These are phyloP conservation scores for Annulohypoxylon maeteangense DNA, from an alignment of 495 filamentous ascomycete species.

Conservation along the genomic window DNA sequence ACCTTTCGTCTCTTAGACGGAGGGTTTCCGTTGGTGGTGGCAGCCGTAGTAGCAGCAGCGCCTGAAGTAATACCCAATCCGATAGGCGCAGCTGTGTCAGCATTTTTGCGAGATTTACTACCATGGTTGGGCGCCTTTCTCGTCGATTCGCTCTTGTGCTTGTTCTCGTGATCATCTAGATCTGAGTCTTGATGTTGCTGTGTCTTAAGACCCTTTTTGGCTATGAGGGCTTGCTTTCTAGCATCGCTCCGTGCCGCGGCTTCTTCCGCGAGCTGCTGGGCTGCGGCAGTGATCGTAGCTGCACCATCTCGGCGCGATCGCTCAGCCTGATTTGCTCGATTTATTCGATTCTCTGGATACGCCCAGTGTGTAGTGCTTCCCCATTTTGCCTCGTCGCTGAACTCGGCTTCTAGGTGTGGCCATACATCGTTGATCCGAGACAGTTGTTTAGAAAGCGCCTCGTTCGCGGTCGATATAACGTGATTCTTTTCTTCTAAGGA, in stretches of 20 bases:
- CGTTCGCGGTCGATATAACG: slow-evolving; percentile 88
- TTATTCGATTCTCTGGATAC: slow-evolving; percentile 84
- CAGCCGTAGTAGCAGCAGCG: slow-evolving; percentile 47
- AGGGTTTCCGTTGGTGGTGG: slow-evolving; percentile 56
- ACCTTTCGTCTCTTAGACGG: slow-evolving; percentile 81
- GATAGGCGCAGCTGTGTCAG: slow-evolving; percentile 58
- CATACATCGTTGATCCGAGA: slow-evolving; percentile 83
- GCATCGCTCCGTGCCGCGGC: slow-evolving; percentile 81
- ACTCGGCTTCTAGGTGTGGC: slow-evolving; percentile 84
- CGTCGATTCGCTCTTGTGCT: slow-evolving; percentile 55
- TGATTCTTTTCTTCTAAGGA: slow-evolving; percentile 97
- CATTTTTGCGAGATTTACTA: slow-evolving; percentile 72
- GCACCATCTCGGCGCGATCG: slow-evolving; percentile 81
- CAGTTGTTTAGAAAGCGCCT: slow-evolving; percentile 87
- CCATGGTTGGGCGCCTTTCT: slow-evolving; percentile 65
- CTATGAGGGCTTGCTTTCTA: slow-evolving; percentile 79
- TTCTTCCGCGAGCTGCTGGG: slow-evolving; percentile 78
- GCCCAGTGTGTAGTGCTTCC: slow-evolving; percentile 96
- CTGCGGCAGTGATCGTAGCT: slow-evolving; percentile 72
- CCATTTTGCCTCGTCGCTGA: slow-evolving; percentile 92
- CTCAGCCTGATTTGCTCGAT: slow-evolving; percentile 71
- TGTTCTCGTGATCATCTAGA: slow-evolving; percentile 72
- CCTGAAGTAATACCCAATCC: slow-evolving; percentile 64
- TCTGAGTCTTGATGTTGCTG: slow-evolving; percentile 78
- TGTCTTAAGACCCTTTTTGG: slow-evolving; percentile 74